These are phyloP conservation scores for Pouteria glomerata DNA, from an alignment of 148 eudicot species.

Conservation along the genomic window DNA sequence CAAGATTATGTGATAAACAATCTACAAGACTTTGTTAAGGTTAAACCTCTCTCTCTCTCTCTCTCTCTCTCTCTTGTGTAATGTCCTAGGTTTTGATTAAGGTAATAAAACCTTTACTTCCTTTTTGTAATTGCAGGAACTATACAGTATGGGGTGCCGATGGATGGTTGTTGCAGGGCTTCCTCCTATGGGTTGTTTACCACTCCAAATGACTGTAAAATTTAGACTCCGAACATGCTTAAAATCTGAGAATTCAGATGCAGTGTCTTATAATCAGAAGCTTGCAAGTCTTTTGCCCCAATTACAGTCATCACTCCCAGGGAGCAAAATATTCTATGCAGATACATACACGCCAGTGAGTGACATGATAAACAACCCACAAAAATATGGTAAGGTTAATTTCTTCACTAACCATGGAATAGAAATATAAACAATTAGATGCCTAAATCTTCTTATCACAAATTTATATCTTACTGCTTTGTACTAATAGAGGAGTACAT, in stretches of 20 bases:
- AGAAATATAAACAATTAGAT: too few relatives aligned
- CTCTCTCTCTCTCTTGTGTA: not conserved
- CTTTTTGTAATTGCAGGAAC: constrained; percentile 28
- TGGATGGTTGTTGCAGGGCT: constrained; percentile 42
- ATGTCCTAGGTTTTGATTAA: too few relatives aligned
- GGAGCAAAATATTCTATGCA: constrained; percentile 36
- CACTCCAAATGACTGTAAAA: constrained; percentile 37
- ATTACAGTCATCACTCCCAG: constrained; percentile 32
- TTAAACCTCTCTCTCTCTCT: not conserved
- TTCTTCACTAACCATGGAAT: not conserved
- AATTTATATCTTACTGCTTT: not conserved
- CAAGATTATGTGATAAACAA: constrained; percentile 36
- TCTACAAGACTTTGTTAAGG: not conserved
- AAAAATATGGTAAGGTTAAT: constrained; percentile 32
- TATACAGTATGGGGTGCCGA: constrained; percentile 43
- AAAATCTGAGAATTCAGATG: constrained; percentile 35
- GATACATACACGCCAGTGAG: constrained; percentile 32
- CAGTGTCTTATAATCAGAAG: constrained; percentile 37
- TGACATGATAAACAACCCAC: constrained; percentile 37
- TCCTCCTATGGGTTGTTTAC: constrained; percentile 60
- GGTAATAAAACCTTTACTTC: not conserved
- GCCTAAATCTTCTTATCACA: too few relatives aligned
- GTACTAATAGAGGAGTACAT: not conserved
- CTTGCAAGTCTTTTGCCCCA: constrained; percentile 29
- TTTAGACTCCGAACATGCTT: constrained; percentile 27